Evolutionary conservation across 148 eudicot species (phyloP).

Genomic region (Persicaria maculosa): DNA sequence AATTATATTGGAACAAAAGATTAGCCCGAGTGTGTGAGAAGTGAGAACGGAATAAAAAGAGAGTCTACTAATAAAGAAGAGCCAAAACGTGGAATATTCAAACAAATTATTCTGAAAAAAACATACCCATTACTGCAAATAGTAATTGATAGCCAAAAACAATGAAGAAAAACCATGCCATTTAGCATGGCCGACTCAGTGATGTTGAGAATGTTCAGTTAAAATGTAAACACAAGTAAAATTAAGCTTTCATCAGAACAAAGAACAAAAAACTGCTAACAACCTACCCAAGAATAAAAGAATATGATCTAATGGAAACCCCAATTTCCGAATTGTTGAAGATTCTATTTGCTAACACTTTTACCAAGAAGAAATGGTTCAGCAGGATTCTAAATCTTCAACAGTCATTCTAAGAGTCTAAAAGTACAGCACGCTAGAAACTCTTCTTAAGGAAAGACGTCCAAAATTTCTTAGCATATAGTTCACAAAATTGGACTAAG

Average conservation of each 20-base stretch:
- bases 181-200: not conserved
- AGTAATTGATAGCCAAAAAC: not conserved
- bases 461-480: not conserved
- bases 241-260: not conserved
- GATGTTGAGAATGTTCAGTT: not conserved
- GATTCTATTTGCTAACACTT: not conserved
- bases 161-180: not conserved
- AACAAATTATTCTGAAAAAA: not conserved
- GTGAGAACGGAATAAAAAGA: not conserved
- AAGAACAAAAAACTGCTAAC: not conserved
- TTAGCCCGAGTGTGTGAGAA: not conserved
- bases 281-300: not conserved
- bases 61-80: not conserved
- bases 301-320: not conserved
- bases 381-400: not conserved
- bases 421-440: not conserved
- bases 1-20: conserved; percentile 8
- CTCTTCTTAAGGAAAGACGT: not conserved
- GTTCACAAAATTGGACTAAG: not conserved
- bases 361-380: not conserved
- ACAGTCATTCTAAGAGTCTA: not conserved
- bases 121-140: not conserved
- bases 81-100: not conserved
- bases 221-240: not conserved
- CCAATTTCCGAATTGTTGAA: not conserved